phyloP scores from a whole-genome alignment of 2,329 filamentous ascomycete genomes.

The Rhinocladiella similis region DNA sequence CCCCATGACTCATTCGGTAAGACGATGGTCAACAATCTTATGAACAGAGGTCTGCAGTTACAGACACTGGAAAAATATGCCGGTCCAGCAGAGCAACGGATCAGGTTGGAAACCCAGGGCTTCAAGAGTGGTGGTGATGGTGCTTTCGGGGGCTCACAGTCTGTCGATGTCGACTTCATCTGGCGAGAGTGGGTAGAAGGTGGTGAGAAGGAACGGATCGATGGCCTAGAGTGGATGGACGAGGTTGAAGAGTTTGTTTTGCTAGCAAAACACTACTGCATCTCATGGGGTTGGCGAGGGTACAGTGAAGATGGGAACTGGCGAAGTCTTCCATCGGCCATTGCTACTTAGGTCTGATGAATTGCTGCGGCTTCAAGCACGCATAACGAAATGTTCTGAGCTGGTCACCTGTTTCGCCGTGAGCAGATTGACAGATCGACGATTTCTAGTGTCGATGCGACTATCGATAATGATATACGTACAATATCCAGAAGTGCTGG shows the following conservation, averaged over 20 bases:
- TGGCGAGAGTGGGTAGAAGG: conserved; percentile 73
- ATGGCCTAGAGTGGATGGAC: conserved; percentile 81
- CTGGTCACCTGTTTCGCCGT: too few relatives aligned
- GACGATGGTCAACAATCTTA: conserved; percentile 90
- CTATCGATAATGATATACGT: too few relatives aligned
- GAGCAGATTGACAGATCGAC: too few relatives aligned
- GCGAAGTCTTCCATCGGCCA: conserved; percentile 36
- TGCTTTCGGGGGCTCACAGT: conserved; percentile 47
- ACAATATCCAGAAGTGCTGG: too few relatives aligned
- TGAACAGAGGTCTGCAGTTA: conserved; percentile 76
- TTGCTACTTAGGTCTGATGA: too few relatives aligned
- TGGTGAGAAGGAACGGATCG: conserved; percentile 76
- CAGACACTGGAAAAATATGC: conserved; percentile 77
- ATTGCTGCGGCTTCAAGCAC: conserved; percentile 14
- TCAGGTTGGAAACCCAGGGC: conserved; percentile 65
- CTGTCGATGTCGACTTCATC: conserved; percentile 65
- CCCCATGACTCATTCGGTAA: conserved; percentile 83
- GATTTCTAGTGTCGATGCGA: too few relatives aligned
- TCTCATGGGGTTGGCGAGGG: conserved; percentile 83
- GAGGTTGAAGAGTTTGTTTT: conserved; percentile 94
- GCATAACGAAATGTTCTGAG: too few relatives aligned
- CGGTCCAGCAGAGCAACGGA: conserved; percentile 66
- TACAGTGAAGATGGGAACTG: conserved; percentile 33
- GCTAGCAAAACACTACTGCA: conserved; percentile 82
- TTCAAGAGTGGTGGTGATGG: conserved; percentile 46